A percentile compares a stretch with the other conserved stretches of the same genome.
These are phyloP conservation scores for Populus euphratica DNA, from an alignment of 345 rosid genomes.

Conservation along the genomic window DNA sequence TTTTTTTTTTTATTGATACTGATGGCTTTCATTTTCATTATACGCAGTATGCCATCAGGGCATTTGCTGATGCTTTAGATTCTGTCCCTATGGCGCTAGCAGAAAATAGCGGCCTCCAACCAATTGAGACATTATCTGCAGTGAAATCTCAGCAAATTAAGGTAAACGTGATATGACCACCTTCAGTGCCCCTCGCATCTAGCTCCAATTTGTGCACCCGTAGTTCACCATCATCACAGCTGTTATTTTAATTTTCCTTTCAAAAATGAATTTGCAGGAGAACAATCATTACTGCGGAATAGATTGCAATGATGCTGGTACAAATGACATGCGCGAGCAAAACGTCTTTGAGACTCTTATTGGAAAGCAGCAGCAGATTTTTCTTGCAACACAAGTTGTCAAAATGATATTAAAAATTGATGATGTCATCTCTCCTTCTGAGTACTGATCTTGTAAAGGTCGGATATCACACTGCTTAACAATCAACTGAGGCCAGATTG, in stretches of 20 bases:
- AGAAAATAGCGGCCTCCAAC: constrained; percentile 94
- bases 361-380: constrained; percentile 94
- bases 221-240: background rate
- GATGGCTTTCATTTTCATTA: background rate
- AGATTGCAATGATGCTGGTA: constrained; percentile 92
- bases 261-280: constrained; percentile 48
- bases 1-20: background rate
- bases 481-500: background rate
- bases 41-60: constrained; percentile 87
- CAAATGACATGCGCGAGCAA: constrained; percentile 92
- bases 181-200: background rate
- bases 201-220: background rate
- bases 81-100: constrained; percentile 92
- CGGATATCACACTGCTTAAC: constrained; percentile 12
- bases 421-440: constrained; percentile 83
- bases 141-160: constrained; percentile 90
- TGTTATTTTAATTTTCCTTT: background rate
- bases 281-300: constrained; percentile 73
- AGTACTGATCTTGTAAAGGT: constrained; percentile 38
- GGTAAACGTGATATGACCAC: constrained; percentile 34
- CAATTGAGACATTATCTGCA: constrained; percentile 88
- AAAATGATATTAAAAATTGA: constrained; percentile 97
- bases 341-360: constrained; percentile 90
- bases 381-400: constrained; percentile 97
- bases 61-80: constrained; percentile 92